phyloP scores from a whole-genome alignment of 768 basidiomycete genomes.

The Boletales sp. region DNA sequence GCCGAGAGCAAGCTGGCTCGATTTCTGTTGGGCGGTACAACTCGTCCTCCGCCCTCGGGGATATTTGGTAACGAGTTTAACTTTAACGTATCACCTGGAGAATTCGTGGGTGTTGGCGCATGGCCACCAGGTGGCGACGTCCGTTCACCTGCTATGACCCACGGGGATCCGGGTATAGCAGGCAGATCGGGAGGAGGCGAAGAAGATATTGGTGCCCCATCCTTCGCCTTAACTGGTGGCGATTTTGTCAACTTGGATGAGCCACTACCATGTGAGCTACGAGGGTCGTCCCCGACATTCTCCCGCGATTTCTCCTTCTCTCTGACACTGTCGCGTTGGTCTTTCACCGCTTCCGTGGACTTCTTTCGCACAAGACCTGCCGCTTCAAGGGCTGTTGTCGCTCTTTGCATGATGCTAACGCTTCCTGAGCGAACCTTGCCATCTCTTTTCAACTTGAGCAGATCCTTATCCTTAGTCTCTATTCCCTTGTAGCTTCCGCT shows the following conservation, averaged over 20 bases:
- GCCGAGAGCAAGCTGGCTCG: slow-evolving; percentile 79
- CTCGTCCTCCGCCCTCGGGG: slow-evolving; percentile 32
- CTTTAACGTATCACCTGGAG: slow-evolving; percentile 50
- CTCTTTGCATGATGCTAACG: slow-evolving; percentile 94
- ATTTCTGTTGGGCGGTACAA: slow-evolving; percentile 46
- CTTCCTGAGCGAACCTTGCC: slow-evolving; percentile 78
- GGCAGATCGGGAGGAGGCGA: slow-evolving; percentile 45
- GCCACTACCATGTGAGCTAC: slow-evolving; percentile 63
- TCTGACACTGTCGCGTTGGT: slow-evolving; percentile 50
- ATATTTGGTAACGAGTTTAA: slow-evolving; percentile 38
- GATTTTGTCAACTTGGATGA: slow-evolving; percentile 64
- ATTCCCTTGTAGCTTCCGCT: slow-evolving; percentile 52
- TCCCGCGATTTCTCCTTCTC: slow-evolving; percentile 42
- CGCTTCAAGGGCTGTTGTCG: slow-evolving; percentile 86
- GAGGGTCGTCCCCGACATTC: slow-evolving; percentile 52
- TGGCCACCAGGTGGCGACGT: slow-evolving; percentile 35
- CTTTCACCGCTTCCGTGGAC: slow-evolving; percentile 67
- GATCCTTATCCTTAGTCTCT: slow-evolving; percentile 47
- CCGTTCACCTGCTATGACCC: slow-evolving; percentile 57
- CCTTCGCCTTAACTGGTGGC: slow-evolving; percentile 55
- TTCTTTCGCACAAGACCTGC: slow-evolving; percentile 83
- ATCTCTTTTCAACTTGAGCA: slow-evolving; percentile 46
- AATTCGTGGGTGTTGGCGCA: slow-evolving; percentile 47
- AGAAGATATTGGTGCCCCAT: slow-evolving; percentile 41
- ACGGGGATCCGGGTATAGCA: slow-evolving; percentile 59